Percentiles rank a stretch among this genome's conserved stretches.
These are phyloP conservation scores for Areca catechu DNA, from an alignment of 176 grass and related monocot genomes.

Conservation along the genomic window DNA sequence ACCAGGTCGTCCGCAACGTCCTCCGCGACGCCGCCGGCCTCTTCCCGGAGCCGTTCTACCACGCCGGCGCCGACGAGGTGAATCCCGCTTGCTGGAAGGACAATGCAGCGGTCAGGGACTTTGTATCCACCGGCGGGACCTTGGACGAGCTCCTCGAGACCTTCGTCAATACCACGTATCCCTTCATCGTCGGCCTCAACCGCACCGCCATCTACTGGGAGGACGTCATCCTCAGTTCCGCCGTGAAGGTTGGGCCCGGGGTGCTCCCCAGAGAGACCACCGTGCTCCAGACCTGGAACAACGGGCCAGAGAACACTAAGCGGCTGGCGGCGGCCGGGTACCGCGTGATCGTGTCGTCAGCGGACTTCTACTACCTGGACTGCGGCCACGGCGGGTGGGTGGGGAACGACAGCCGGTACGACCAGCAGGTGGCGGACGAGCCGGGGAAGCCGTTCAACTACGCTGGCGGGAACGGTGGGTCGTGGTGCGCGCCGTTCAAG, in stretches of 20 bases:
- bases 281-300: constrained; percentile 96
- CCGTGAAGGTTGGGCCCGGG: constrained; percentile 33
- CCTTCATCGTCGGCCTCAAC: constrained; percentile 67
- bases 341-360: constrained; percentile 74
- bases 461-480: constrained; percentile 72
- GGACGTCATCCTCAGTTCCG: constrained; percentile 67
- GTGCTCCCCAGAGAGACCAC: constrained; percentile 61
- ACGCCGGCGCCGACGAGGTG: constrained; percentile 80
- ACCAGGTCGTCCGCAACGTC: constrained; percentile 63
- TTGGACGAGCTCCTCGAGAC: constrained; percentile 64
- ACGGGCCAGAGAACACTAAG: constrained; percentile 86
- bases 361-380: constrained; percentile 94
- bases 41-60: constrained; percentile 73
- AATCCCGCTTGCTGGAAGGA: constrained; percentile 91
- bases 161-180: constrained; percentile 64
- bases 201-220: constrained; percentile 94
- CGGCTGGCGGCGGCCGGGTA: constrained; percentile 62
- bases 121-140: constrained; percentile 50
- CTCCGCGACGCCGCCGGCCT: constrained; percentile 45
- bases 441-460: constrained; percentile 68
- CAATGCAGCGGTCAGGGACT: constrained; percentile 39
- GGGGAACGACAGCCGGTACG: constrained; percentile 89
- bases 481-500: constrained; percentile 93
- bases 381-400: constrained; percentile 87
- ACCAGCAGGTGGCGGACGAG: constrained; percentile 62